Percentiles rank a stretch among this genome's conserved stretches.
Conservation (phyloP, 2,329 filamentous ascomycete species). For the Phaeoacremonium minimum region DNA sequence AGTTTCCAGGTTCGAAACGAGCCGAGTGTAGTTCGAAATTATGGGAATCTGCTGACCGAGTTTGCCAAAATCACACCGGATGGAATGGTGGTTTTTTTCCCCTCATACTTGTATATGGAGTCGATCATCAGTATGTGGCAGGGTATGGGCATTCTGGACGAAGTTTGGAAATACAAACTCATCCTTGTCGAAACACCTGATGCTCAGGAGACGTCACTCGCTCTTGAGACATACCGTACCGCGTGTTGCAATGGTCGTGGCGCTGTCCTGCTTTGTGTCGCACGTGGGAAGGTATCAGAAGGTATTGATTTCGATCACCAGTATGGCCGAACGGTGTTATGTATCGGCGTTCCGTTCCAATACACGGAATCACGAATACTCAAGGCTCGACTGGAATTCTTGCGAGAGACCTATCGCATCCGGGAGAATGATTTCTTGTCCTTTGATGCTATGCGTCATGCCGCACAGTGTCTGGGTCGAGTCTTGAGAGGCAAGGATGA, state of each 20-base stretch:
- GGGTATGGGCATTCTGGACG: constrained; percentile 94
- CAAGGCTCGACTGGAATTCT: constrained; percentile 90
- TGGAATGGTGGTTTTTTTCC: constrained; percentile 98
- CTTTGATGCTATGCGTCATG: constrained; percentile 99
- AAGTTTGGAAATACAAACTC: constrained; percentile 98
- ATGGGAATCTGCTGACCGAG: constrained; percentile 87
- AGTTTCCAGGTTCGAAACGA: constrained; percentile 95
- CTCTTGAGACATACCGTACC: constrained; percentile 92
- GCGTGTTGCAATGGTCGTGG: constrained; percentile 96
- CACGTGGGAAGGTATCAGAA: constrained; percentile 93
- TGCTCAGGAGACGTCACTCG: constrained; percentile 92
- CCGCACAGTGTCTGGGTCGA: constrained; percentile 91
- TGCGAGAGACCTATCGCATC: constrained; percentile 96
- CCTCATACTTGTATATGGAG: constrained; percentile 98
- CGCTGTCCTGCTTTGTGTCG: constrained; percentile 89
- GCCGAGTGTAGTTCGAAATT: constrained; percentile 94
- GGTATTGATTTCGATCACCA: constrained; percentile 99
- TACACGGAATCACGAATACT: constrained; percentile 97
- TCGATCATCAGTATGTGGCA: constrained; percentile 99
- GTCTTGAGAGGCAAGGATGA: constrained; percentile 96
- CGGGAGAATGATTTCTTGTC: constrained; percentile 96
- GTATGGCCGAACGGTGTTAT: constrained; percentile 91
- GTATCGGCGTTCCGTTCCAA: constrained; percentile 96
- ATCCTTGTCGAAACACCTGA: constrained; percentile 97
- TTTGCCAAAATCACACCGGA: constrained; percentile 96